Evolutionary conservation across 2,329 filamentous ascomycete species (phyloP).

Genomic region (Fonsecaea pugnacius): DNA sequence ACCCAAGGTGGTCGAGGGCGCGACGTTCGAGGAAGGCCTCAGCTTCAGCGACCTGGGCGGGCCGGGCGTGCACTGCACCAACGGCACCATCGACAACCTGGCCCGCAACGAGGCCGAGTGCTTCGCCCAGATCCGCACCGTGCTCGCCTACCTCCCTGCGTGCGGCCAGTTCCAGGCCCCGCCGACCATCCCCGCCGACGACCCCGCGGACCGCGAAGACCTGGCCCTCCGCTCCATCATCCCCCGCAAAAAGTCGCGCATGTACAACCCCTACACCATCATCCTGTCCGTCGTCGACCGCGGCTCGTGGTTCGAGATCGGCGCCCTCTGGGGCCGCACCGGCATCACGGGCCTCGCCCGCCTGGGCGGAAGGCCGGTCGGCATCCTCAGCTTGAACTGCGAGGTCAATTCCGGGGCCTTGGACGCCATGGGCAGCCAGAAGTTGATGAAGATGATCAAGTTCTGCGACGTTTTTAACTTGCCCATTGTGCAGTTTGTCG

Average conservation of each 20-base stretch:
- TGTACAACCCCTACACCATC: slow-evolving; percentile 64
- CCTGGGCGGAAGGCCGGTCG: slow-evolving; percentile 61
- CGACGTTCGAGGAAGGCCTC: slow-evolving; percentile 68
- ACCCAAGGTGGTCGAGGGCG: slow-evolving; percentile 64
- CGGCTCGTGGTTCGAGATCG: slow-evolving; percentile 67
- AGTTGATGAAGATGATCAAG: slow-evolving; percentile 64
- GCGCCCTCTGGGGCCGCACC: slow-evolving; percentile 65
- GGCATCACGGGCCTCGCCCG: slow-evolving; percentile 65
- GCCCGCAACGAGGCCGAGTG: slow-evolving; percentile 64
- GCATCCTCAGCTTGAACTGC: slow-evolving; percentile 64
- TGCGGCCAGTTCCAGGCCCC: slow-evolving; percentile 59
- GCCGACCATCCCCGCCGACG: slow-evolving; percentile 53
- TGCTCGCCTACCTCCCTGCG: slow-evolving; percentile 63
- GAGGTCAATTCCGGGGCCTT: slow-evolving; percentile 66
- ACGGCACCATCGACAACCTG: slow-evolving; percentile 69
- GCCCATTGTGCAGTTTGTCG: slow-evolving; percentile 66
- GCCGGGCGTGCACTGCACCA: slow-evolving; percentile 65
- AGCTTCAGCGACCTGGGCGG: slow-evolving; percentile 64
- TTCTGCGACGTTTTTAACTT: slow-evolving; percentile 69
- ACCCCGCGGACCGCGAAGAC: slow-evolving; percentile 57
- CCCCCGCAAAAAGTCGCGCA: slow-evolving; percentile 61
- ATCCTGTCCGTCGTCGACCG: slow-evolving; percentile 62
- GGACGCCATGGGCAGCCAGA: slow-evolving; percentile 65
- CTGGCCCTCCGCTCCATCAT: slow-evolving; percentile 60
- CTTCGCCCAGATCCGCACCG: slow-evolving; percentile 63